These are phyloP conservation scores for Clonostachys byssicola DNA, from an alignment of 2,329 filamentous ascomycete species.

Conservation along the genomic window DNA sequence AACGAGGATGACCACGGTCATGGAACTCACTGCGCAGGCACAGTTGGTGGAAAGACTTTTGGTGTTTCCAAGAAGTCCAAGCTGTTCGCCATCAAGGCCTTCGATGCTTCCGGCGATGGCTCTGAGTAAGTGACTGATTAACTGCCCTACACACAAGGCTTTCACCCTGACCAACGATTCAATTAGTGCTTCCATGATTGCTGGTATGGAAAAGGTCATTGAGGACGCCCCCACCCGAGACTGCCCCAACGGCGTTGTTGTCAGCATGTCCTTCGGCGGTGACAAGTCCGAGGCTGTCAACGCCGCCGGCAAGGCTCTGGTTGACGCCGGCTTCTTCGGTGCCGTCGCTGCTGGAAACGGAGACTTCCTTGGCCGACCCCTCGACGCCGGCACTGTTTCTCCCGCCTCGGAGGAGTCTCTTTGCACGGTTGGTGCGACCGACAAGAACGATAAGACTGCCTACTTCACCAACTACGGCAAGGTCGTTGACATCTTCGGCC, in stretches of 20 bases:
- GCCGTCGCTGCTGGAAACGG: conserved; percentile 51
- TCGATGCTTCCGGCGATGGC: conserved; percentile 23
- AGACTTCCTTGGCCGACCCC: conserved; percentile 26
- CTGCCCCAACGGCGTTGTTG: conserved; percentile 26
- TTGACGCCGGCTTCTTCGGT: conserved; percentile 39
- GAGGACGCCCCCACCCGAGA: conserved; percentile 29
- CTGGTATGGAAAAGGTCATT: conserved; percentile 45
- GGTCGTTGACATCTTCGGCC: conserved; percentile 41
- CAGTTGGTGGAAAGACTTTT: conserved; percentile 49
- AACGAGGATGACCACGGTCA: conserved; percentile 49
- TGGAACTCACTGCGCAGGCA: conserved; percentile 52
- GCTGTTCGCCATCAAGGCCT: conserved; percentile 49
- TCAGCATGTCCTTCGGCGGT: conserved; percentile 53
- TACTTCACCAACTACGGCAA: conserved; percentile 47
- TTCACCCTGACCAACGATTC: background rate
- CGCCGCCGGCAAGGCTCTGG: conserved; percentile 37
- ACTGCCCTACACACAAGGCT: conserved; percentile 2
- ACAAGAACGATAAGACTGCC: conserved; percentile 31
- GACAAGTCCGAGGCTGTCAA: conserved; percentile 36
- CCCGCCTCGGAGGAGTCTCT: conserved; percentile 44
- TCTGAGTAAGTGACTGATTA: conserved; percentile 4
- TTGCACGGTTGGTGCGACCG: conserved; percentile 44
- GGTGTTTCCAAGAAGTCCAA: conserved; percentile 51
- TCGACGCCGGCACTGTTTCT: conserved; percentile 36
- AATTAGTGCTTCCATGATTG: conserved; percentile 28